A percentile compares a stretch with the other conserved stretches of the same genome.
Conservation (phyloP, 2,329 filamentous ascomycete species). For the Xylaria arbuscula region DNA sequence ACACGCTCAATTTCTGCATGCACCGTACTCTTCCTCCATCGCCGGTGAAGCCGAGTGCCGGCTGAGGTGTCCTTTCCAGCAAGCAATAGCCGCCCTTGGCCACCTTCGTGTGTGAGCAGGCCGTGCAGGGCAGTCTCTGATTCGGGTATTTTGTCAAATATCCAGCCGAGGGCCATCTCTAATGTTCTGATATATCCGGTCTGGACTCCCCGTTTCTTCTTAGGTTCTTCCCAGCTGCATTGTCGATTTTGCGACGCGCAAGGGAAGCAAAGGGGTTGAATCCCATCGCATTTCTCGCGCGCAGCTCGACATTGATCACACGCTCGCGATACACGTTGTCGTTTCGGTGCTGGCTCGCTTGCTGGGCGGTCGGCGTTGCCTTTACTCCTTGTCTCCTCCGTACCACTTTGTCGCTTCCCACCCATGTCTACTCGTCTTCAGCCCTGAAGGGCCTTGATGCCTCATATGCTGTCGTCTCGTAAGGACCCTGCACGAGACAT, state of each 20-base stretch:
- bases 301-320: slow-evolving; percentile 76
- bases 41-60: slow-evolving; percentile 68
- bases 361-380: slow-evolving; percentile 19
- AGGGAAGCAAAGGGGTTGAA: slow-evolving; percentile 73
- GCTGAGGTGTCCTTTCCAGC: slow-evolving; percentile 60
- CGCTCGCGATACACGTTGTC: slow-evolving; percentile 74
- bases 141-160: slow-evolving; percentile 71
- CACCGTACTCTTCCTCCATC: slow-evolving; percentile 72
- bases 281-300: slow-evolving; percentile 78
- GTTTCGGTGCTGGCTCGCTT: slow-evolving; percentile 57
- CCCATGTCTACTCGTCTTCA: slow-evolving; percentile 25
- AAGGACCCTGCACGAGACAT: slow-evolving; percentile 8
- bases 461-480: slow-evolving; percentile 23
- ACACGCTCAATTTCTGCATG: slow-evolving; percentile 72
- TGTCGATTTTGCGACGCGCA: slow-evolving; percentile 71
- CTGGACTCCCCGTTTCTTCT: slow-evolving; percentile 81
- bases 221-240: slow-evolving; percentile 78
- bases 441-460: slow-evolving; percentile 3
- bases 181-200: slow-evolving; percentile 83
- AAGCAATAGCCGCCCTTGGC: slow-evolving; percentile 58
- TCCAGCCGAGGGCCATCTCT: slow-evolving; percentile 74
- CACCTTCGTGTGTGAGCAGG: slow-evolving; percentile 61
- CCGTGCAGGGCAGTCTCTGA: slow-evolving; percentile 68
- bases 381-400: slow-evolving; percentile 30
- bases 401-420: slow-evolving; percentile 29